Percentiles rank a stretch among this genome's conserved stretches.
Conservation (phyloP, 305 asterid species). For the Fraxinus velutina region DNA sequence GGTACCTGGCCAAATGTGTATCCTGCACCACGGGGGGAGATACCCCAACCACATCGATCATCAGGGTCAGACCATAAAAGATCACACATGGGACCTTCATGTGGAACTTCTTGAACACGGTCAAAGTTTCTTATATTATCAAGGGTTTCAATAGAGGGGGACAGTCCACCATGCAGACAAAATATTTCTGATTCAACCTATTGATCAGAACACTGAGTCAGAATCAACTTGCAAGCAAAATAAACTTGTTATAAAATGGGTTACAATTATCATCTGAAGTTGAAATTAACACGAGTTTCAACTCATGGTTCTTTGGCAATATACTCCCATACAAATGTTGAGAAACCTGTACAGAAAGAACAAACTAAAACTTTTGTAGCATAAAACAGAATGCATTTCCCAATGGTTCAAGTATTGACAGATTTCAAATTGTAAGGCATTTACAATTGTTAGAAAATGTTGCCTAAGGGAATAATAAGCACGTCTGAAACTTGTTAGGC, state of each 20-base stretch:
- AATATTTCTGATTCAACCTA: constrained; percentile 97
- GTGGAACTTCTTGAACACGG: constrained; percentile 99
- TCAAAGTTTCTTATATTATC: constrained; percentile 90
- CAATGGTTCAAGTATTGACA: neutral
- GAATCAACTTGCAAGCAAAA: neutral
- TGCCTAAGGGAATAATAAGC: neutral
- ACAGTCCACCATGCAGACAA: constrained; percentile 91
- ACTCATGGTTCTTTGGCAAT: neutral
- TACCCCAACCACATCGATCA: constrained; percentile 99
- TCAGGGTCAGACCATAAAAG: constrained; percentile 97
- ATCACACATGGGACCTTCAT: constrained; percentile 98
- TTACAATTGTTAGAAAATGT: neutral
- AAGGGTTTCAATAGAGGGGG: constrained; percentile 90
- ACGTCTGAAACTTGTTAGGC: neutral
- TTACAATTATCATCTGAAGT: neutral
- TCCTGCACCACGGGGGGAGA: constrained; percentile 97
- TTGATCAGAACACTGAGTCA: constrained; percentile 18
- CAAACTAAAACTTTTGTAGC: neutral
- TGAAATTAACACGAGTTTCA: neutral
- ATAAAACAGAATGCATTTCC: neutral
- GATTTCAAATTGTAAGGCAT: neutral
- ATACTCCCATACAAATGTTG: neutral
- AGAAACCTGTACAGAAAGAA: neutral
- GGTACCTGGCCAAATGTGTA: constrained; percentile 92
- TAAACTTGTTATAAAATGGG: neutral